Base-by-base conservation (phyloP, 768 basidiomycete genomes). In the Saitozyma sp. region DNA sequence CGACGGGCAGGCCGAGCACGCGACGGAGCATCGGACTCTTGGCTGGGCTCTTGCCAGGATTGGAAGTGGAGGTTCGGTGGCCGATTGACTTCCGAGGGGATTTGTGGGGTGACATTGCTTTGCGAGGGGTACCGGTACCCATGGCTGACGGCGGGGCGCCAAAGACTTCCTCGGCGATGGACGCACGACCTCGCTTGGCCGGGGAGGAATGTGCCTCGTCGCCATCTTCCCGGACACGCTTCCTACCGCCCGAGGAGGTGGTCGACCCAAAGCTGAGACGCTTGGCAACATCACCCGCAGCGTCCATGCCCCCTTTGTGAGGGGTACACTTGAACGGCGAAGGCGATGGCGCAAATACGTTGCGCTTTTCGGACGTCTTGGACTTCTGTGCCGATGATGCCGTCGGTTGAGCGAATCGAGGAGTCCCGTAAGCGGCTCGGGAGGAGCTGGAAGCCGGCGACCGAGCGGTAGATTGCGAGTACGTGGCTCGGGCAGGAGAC, bases 221-320 rank as follows among this genome's bases (percentile, higher is more conserved):
- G 10, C 45, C 64, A 7, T 61, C 54, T 6, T 62, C 59, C 17
- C 57, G 29, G 8, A 55, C 42, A 19, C 69, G 64, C 50, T 68
- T 75, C 58, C 59, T 61, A 9, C 61, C 60, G 1, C 43, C 67
- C 20, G 64, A 62, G 13, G 49, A 46, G 9, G 67, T 64, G 16
- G 66, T 59, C 29, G 76, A 71, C 39, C 68, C 67, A 51, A 78
- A 78, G 17, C 63, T 65, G 9, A 78, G 59, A 1, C 75, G 71
- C 58, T 78, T 76, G 48, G 77, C 77, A 8, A 78, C 77, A 17
- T 76, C 75, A n/a, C 64, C 70, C 14, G 77, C 77, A 17, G 67
- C 66, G 16, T 64, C 70, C 54, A 75, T 65, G n/a, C 72, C 73
- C 50, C 13, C 45, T n/a, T 66, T 71, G 37, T 62, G 58, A 1